Evolutionary conservation across 257 asterid genomes (phyloP), one percentile per base, ranked within the genome.

Genomic region (Primulina eburnea): DNA sequence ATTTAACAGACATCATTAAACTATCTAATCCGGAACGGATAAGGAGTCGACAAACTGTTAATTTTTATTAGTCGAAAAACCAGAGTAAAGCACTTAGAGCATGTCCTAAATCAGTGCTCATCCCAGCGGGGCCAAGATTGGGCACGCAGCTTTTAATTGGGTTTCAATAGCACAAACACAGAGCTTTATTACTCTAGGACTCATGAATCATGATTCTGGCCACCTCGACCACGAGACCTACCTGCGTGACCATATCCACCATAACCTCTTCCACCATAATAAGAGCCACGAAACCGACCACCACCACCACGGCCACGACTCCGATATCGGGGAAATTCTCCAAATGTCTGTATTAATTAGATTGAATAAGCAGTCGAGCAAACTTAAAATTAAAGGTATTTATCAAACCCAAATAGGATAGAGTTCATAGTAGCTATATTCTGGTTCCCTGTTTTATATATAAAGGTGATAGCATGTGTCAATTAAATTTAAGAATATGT

Each of bases 281-380:
- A 88, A 28, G 87, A 77, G 57, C 97, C 96, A 52, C 90, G 94
- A 67, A 73, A 82, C 20, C 96, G 85, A 17, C 97, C 89, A 69
- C 97, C 96, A 50, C 98, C 87, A 62, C 88, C 95, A 10, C 94
- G 93, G 43, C 96, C 93, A 64, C 92, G 91, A 59, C 95, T 96
- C 20, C 95, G 92, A 58, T 83, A 82, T 80, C 96, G 86, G 34
- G 97, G 70, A 73, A 80, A 86, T 2, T 94, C 97, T 86, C 99
- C 99, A 81, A 94, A 94, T 20, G 99, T 94, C 99, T 90, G 86
- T 74, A 80, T 30, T 21, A 55, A 74, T 8, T 26, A 43, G 21
- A 21, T 34, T 12, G 70, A 21, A 68, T 77, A 53, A 85, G 83
- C 59, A 43, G 53, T 43, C 53, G 11, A 7, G 18, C 74, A 14